Evolutionary conservation across 2,329 filamentous ascomycete genomes (phyloP).

Genomic region (Stemphylium lycopersici): DNA sequence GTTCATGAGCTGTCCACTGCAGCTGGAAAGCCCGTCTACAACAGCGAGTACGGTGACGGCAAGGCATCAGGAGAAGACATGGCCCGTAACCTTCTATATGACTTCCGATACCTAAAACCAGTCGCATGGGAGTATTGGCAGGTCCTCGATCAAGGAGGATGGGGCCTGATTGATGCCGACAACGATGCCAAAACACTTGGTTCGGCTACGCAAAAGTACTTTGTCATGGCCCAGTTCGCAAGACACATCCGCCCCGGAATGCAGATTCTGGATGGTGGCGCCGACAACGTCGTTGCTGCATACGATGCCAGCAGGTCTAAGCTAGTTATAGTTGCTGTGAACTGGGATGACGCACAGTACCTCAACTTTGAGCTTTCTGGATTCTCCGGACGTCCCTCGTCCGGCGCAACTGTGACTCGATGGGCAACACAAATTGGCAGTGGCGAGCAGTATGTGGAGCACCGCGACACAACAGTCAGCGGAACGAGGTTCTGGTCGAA

Average conservation of each 20-base stretch:
- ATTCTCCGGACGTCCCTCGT: constrained; percentile 3
- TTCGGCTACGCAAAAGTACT: constrained; percentile 9
- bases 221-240: constrained; percentile 12
- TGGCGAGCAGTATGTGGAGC: constrained; percentile 10
- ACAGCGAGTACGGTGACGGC: constrained; percentile 15
- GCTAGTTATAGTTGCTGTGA: constrained; percentile 11
- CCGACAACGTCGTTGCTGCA: constrained; percentile 10
- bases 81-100: constrained; percentile 5
- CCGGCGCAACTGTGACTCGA: constrained; percentile 5
- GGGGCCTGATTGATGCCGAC: constrained; percentile 10
- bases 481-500: constrained; percentile 12
- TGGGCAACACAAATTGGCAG: constrained; percentile 11
- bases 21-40: constrained; percentile 7
- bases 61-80: constrained; percentile 4
- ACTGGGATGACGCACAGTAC: constrained; percentile 10
- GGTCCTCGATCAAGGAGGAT: constrained; percentile 8
- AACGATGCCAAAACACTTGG: constrained; percentile 13
- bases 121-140: constrained; percentile 15
- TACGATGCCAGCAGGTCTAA: constrained; percentile 9
- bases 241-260: constrained; percentile 12
- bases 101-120: constrained; percentile 11
- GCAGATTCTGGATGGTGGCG: constrained; percentile 10
- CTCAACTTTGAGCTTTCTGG: constrained; percentile 14
- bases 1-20: constrained; percentile 2
- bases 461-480: constrained; percentile 5